Conservation (phyloP, 2,329 filamentous ascomycete species). For the Paradendryphiella salina region DNA sequence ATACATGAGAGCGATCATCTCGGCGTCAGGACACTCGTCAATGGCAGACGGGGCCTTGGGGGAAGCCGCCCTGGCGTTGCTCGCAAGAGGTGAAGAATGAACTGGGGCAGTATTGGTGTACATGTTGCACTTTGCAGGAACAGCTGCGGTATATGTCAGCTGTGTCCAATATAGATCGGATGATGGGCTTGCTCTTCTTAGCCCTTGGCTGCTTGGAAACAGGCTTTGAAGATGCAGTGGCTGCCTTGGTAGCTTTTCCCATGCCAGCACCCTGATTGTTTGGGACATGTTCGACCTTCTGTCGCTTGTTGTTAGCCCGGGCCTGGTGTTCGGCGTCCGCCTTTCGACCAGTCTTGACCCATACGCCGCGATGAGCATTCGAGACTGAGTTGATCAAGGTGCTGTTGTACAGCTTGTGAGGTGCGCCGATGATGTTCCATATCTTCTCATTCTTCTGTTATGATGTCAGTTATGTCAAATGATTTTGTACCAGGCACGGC, state of each 20-base stretch:
- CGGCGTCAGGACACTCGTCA: background rate
- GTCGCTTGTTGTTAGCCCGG: slow-evolving; percentile 1
- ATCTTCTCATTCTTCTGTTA: slow-evolving; percentile 17
- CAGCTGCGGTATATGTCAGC: background rate
- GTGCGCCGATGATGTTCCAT: slow-evolving; percentile 15
- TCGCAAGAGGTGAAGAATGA: background rate
- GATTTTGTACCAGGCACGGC: background rate
- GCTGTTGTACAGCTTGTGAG: slow-evolving; percentile 17
- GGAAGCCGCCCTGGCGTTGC: background rate
- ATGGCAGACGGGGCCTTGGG: background rate
- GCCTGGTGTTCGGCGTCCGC: slow-evolving; percentile 6
- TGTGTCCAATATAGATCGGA: background rate
- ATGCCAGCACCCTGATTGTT: background rate
- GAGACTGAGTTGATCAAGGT: slow-evolving; percentile 13
- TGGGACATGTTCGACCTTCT: background rate
- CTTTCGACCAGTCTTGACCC: slow-evolving; percentile 13
- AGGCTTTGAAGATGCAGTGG: background rate
- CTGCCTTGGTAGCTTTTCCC: background rate
- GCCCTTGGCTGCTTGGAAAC: background rate
- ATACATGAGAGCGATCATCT: background rate
- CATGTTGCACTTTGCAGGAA: background rate
- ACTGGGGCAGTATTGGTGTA: background rate
- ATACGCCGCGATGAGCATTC: slow-evolving; percentile 12
- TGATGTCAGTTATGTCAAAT: background rate
- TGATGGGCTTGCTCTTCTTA: background rate